Conservation (phyloP, 495 filamentous ascomycete species). For the Daldinia vernicosa region DNA sequence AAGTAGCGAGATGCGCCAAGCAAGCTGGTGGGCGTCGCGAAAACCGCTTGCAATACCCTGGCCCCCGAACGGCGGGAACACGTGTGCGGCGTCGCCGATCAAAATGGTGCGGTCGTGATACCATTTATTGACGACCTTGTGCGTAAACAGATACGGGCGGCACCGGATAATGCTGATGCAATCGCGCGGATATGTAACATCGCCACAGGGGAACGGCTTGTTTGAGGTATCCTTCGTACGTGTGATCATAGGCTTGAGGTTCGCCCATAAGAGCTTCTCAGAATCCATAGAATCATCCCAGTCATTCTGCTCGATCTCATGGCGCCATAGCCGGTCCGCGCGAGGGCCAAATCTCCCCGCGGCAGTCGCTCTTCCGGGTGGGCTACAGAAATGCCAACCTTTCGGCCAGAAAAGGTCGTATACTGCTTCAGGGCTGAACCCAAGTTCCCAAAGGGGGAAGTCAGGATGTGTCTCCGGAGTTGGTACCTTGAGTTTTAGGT, state of each 20-base stretch:
- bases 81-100: constrained; percentile 63
- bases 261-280: constrained; percentile 43
- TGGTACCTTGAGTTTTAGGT: constrained; percentile 58
- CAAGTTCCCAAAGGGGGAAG: constrained; percentile 60
- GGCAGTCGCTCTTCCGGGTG: constrained; percentile 55
- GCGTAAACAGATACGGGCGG: constrained; percentile 59
- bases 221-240: constrained; percentile 24
- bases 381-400: constrained; percentile 59
- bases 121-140: constrained; percentile 62
- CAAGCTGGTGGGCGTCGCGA: constrained; percentile 50
- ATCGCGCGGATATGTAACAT: constrained; percentile 57
- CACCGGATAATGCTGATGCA: constrained; percentile 61
- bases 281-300: constrained; percentile 43
- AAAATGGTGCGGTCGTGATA: constrained; percentile 55
- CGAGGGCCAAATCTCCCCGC: constrained; percentile 59
- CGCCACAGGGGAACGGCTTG: constrained; percentile 24
- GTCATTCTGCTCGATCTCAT: constrained; percentile 55
- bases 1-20: constrained; percentile 59
- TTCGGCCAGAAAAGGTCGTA: constrained; percentile 62
- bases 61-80: constrained; percentile 66
- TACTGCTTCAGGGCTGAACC: constrained; percentile 57
- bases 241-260: constrained; percentile 46
- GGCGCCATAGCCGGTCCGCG: constrained; percentile 57
- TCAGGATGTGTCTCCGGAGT: constrained; percentile 58
- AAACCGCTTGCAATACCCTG: constrained; percentile 63